Evolutionary conservation across 1,284 basidiomycete genomes (phyloP).

Genomic region (Schizophyllum commune): DNA sequence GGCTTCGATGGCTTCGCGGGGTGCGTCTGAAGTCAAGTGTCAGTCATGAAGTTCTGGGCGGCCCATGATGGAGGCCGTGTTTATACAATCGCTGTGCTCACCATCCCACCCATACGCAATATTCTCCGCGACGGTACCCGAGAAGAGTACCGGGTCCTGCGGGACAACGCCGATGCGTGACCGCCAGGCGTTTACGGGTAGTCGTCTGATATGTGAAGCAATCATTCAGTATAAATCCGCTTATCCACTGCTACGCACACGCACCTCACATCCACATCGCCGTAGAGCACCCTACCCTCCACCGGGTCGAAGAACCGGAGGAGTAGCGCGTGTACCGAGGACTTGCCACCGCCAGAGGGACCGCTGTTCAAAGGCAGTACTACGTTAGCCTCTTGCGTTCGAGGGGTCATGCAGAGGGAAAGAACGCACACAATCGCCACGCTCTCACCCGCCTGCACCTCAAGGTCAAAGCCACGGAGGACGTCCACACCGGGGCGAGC

Average conservation of each 20-base stretch:
- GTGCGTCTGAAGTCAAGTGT: conserved; percentile 33
- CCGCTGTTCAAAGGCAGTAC: conserved; percentile 41
- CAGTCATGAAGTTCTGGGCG: too few relatives aligned
- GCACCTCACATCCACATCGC: conserved; percentile 66
- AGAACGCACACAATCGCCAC: conserved; percentile 82
- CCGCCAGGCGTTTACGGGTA: conserved; percentile 82
- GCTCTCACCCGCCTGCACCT: conserved; percentile 76
- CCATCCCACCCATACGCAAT: conserved; percentile 79
- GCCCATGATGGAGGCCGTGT: too few relatives aligned
- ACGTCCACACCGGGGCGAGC: conserved; percentile 73
- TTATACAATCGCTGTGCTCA: too few relatives aligned
- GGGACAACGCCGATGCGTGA: conserved; percentile 84
- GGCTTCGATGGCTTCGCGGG: conserved; percentile 77
- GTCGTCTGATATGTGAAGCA: conserved; percentile 81
- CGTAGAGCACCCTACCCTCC: conserved; percentile 74
- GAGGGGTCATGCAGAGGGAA: conserved; percentile 3
- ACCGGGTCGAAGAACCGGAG: conserved; percentile 92
- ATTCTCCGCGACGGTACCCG: conserved; percentile 88
- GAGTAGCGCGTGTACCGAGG: conserved; percentile 83
- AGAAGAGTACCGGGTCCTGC: conserved; percentile 72
- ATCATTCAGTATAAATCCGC: too few relatives aligned
- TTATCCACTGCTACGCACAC: too few relatives aligned
- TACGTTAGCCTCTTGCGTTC: too few relatives aligned
- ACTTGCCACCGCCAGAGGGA: conserved; percentile 86
- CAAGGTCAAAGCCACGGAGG: conserved; percentile 71